Base-by-base conservation (phyloP, 768 basidiomycete genomes). In the Kwoniella shandongensis region DNA sequence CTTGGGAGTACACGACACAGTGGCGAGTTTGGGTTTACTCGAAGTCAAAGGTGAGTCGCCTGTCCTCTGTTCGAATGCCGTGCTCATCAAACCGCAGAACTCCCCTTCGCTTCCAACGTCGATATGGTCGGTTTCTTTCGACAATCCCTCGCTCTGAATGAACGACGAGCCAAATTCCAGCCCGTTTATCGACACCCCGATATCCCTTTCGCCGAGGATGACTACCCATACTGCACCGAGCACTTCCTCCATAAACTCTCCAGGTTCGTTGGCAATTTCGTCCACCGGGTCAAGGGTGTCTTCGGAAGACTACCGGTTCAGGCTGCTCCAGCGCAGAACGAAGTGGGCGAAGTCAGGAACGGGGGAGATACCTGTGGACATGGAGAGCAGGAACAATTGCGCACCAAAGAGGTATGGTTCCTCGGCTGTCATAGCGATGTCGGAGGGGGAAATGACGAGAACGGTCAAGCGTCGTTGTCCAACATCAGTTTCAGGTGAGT, bases 131-230 rank as follows among this genome's bases (percentile, higher is more conserved):
- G 35, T 7, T 69, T 66, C 65, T 71, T 70, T 50, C 65, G 68
- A 15, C 72, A 74, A 26, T 70, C 72, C 6, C 47, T 74, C 3
- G 67, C 70, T 12, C 59, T 74, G n/a, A 60, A 74, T 42, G 72
- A 74, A 53, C 58, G 62, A 15, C 61, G 72, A 18, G 67, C 63
- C 25, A 69, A 63, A 40, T 74, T 72, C 53, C 54, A 62, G 26
- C 66, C 64, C 11, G 67, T 62, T 18, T 63, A 60, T 35, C 61
- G 65, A 11, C 54, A 42, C n/a, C 54, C 52, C 13, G 54, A 56
- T 32, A 13, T 32, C 32, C 32, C 32, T 32, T 6, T 32, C 41
- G 22, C 44, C 18, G 40, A 46, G 17, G 58, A 52, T 27, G 15
- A 23, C 22, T 42, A 40, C 25, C n/a, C 6, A 13, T 40, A 35